phyloP scores from a whole-genome alignment of 1,139 yeast species.

The Candida glucosophila region DNA sequence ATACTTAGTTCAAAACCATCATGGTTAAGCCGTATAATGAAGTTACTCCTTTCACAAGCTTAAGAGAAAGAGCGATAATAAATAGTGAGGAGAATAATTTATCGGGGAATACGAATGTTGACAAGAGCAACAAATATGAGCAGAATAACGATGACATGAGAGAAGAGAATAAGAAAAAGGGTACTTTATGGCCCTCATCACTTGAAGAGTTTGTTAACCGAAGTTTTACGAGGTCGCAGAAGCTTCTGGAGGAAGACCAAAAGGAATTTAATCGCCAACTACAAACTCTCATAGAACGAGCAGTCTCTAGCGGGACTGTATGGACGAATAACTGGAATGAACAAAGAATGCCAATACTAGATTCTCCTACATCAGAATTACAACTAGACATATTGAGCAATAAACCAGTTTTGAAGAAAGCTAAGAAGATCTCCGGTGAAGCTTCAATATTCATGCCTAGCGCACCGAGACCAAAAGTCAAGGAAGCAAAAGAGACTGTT shows the following conservation, averaged over 20 bases:
- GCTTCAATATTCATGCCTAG: constrained; percentile 3
- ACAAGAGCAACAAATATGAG: no score
- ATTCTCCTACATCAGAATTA: constrained; percentile 10
- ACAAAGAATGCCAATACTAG: constrained; percentile 48
- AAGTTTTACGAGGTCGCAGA: constrained; percentile 15
- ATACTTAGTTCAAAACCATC: no score
- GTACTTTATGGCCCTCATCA: constrained; percentile 22
- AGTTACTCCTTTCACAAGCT: constrained; percentile 1
- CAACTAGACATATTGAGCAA: constrained; percentile 8
- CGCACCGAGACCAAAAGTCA: neutral
- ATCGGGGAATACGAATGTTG: no score
- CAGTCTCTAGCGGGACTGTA: constrained; percentile 37
- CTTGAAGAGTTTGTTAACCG: constrained; percentile 23
- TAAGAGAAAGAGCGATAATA: no score
- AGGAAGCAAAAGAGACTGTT: no score
- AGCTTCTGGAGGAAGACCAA: constrained; percentile 12
- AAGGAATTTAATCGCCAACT: constrained; percentile 20
- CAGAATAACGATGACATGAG: neutral
- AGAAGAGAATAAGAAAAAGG: neutral
- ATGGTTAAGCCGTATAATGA: constrained; percentile 1
- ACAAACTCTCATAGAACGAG: constrained; percentile 24
- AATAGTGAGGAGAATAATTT: neutral
- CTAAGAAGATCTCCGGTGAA: constrained; percentile 1
- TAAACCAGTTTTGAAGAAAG: constrained; percentile 4
- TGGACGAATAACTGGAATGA: constrained; percentile 53